A percentile compares a stretch with the other conserved stretches of the same genome.
phyloP scores from a whole-genome alignment of 2,329 filamentous ascomycete species.

The Diaporthe caulivora region DNA sequence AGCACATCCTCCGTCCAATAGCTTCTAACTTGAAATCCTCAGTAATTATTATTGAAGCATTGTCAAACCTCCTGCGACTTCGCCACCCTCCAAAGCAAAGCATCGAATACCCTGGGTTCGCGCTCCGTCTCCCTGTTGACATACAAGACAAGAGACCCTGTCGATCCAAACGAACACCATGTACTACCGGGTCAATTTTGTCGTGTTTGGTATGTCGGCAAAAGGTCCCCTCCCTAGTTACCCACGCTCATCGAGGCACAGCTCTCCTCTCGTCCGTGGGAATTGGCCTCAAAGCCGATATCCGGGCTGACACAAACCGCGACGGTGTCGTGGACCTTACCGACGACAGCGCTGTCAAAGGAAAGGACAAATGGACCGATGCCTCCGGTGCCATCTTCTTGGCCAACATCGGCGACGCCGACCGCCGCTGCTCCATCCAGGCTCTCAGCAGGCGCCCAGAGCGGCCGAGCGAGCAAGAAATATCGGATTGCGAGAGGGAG shows the following conservation, averaged over 20 bases:
- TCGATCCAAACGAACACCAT: neutral
- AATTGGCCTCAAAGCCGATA: neutral
- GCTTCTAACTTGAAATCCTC: neutral
- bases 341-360: neutral
- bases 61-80: neutral
- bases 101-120: neutral
- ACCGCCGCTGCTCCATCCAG: neutral
- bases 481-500: too few species aligned
- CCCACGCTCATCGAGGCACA: neutral
- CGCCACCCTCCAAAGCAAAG: neutral
- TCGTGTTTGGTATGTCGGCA: neutral
- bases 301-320: constrained; percentile 14
- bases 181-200: neutral
- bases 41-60: neutral
- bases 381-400: neutral
- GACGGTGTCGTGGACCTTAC: neutral
- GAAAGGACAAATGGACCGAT: neutral
- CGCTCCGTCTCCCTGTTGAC: neutral
- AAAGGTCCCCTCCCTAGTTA: neutral
- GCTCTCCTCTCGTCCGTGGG: neutral
- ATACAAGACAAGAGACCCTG: neutral
- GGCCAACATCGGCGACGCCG: neutral
- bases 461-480: neutral
- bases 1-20: too few species aligned
- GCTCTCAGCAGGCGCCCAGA: neutral